Base-by-base conservation (phyloP, 2,329 filamentous ascomycete species). In the Exophiala bonariae region DNA sequence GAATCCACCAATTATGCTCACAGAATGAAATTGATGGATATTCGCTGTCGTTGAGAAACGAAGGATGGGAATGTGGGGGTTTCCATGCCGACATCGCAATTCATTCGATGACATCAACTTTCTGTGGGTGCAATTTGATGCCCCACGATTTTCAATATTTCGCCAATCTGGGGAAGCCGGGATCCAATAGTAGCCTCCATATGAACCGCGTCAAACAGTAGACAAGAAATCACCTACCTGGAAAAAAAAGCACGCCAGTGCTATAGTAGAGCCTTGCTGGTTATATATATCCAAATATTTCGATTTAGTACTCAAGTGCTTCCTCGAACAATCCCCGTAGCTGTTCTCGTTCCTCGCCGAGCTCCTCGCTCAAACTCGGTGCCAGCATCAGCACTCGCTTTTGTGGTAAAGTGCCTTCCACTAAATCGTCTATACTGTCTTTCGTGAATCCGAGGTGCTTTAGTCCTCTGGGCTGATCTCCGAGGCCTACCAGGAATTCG, bases 381-480 rank as follows among this genome's bases (percentile, higher is more conserved):
- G 93, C 93, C 53, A 99, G 71, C 85, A 91, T 93, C 62, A 99
- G 67, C 45, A 99, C 95, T 56, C 93, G 77, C 46, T 83, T 82
- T 73, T 99, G 93, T 4, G 93, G 93, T 52, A 99, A 84, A 0
- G 93, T 99, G 1, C 93, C 95, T 68, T 97, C 92, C 1, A 99
- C 90, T 54, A 99, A 72, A 8, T 75, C 81, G 55, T 95, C 89
- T 14, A 99, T 75, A 71, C 97, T 82, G 31, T 81, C 80, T 13
- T 68, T 71, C 43, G 78, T 78, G 63, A 97, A 99, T 0, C 93
- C 95, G 10, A 99, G 71, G 30, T 80, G 83, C 71, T 87, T 89
- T 56, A 99, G 69, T 0, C 95, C 95, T 32, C 82, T 78, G 1
- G 95, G 95, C 73, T 99, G 93, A 62, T 95, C 93, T 22, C 93